A percentile compares a stretch with the other conserved stretches of the same genome.
These are phyloP conservation scores for Fragilaria radians DNA, from an alignment of 108 stramenopile genomes.

Conservation along the genomic window DNA sequence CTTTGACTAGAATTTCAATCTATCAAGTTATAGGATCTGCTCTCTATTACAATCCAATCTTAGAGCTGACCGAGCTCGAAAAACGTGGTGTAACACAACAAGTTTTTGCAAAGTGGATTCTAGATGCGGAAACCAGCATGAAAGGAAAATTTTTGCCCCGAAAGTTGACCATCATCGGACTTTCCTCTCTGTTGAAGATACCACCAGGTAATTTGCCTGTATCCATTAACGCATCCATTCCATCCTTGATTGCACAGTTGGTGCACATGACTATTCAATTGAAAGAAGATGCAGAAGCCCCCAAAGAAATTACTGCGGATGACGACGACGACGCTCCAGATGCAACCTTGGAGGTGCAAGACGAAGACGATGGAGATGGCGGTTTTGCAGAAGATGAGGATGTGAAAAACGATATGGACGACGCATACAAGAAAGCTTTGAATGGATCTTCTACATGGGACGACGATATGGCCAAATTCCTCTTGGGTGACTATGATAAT, in stretches of 20 bases:
- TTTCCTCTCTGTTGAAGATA: constrained; percentile 56
- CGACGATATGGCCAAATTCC: constrained; percentile 75
- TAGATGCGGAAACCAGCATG: constrained; percentile 50
- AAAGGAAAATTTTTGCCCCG: constrained; percentile 61
- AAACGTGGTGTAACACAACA: constrained; percentile 77
- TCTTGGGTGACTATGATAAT: constrained; percentile 74
- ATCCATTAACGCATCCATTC: constrained; percentile 44
- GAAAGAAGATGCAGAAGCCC: constrained; percentile 70
- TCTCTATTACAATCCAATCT: constrained; percentile 82
- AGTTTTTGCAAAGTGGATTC: constrained; percentile 78
- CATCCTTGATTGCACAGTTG: constrained; percentile 60
- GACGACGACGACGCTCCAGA: constrained; percentile 44
- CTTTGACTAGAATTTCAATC: constrained; percentile 65
- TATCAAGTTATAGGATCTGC: constrained; percentile 84
- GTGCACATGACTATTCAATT: constrained; percentile 46
- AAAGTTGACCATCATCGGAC: constrained; percentile 77
- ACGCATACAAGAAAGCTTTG: constrained; percentile 73
- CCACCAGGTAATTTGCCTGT: constrained; percentile 61
- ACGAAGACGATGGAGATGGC: constrained; percentile 41
- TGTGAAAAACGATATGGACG: constrained; percentile 75
- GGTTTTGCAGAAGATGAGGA: constrained; percentile 84
- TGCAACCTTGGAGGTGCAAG: constrained; percentile 17
- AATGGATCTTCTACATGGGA: constrained; percentile 55
- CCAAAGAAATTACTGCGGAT: constrained; percentile 33
- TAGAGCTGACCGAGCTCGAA: constrained; percentile 80